Conservation (phyloP, 2,329 filamentous ascomycete genomes). For the Neurospora sp. region DNA sequence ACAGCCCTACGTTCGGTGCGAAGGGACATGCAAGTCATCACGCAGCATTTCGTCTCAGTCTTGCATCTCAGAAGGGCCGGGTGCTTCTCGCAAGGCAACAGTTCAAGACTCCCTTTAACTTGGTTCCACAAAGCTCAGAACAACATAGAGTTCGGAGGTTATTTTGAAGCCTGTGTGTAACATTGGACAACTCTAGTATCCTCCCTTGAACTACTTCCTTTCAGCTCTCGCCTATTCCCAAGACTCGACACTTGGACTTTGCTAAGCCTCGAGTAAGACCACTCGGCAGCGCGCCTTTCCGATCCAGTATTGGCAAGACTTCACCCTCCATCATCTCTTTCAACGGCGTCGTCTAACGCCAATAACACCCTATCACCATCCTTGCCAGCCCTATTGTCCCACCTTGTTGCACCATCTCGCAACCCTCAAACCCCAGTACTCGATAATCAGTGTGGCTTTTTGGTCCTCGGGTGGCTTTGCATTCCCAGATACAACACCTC, state of each 20-base stretch:
- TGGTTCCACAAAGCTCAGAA: background rate
- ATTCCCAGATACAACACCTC: background rate
- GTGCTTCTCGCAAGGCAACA: background rate
- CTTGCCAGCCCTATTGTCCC: background rate
- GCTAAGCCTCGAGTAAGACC: background rate
- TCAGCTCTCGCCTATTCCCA: background rate
- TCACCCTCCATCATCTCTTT: background rate
- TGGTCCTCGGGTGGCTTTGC: background rate
- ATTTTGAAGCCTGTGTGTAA: background rate
- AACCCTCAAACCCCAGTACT: background rate
- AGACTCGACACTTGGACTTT: background rate
- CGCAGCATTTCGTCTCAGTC: background rate
- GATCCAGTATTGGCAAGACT: background rate
- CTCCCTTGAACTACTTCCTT: background rate
- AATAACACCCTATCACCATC: background rate
- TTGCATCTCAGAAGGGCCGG: background rate
- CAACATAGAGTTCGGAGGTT: background rate
- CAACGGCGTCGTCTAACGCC: background rate
- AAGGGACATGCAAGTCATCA: background rate
- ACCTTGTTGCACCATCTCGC: background rate
- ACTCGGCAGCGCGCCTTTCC: background rate
- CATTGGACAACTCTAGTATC: background rate
- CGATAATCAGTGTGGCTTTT: background rate
- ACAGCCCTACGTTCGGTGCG: background rate
- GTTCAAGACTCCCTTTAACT: background rate